Base-by-base conservation (phyloP, 306 rosid species). In the Cucumis hystrix region DNA sequence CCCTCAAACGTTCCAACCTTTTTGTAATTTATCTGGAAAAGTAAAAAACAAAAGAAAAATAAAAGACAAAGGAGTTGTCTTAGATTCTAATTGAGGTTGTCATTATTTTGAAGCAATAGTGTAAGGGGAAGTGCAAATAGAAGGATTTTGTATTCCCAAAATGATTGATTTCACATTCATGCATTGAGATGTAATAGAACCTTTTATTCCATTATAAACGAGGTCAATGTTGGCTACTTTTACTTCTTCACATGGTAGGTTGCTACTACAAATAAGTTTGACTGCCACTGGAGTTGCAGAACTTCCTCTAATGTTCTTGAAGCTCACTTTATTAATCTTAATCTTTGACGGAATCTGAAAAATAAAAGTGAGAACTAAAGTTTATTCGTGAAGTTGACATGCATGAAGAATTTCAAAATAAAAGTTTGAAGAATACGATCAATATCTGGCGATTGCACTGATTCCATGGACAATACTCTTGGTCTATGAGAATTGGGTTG, bases 311-410 rank as follows among this genome's bases (percentile, higher is more conserved):
- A 88, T 83, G 33, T 85, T 79, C 79, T 77, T 88, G 85, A 86
- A 85, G 75, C 74, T 83, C 23, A 88, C 85, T 6, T 83, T 76
- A 74, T 81, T 88, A 40, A 90, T 79, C 87, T 81, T 87, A 11
- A 88, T 74, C 39, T 72, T 81, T 4, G 89, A 86, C 11, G 90
- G 84, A 81, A 0, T 1, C 86, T 84, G 25, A 70, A 21, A 21
- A 41, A 40, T 40, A 0, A 1, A 39, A 40, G 9, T 8, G 45
- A 40, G 8, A 40, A 8, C 1, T 7, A 0, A 41, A 41, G 8
- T 30, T 14, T 10, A 30, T 87, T 79, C 1, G 1, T 25, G 18
- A 13, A 25, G 40, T 28, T 6, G 10, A 25, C 5, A 33, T 33
- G 37, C 6, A 0, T 18, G 12, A 56, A 56, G 12, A 7, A 56